Conservation (phyloP, 352 stramenopile genomes). For the Phytophthora kernoviae region DNA sequence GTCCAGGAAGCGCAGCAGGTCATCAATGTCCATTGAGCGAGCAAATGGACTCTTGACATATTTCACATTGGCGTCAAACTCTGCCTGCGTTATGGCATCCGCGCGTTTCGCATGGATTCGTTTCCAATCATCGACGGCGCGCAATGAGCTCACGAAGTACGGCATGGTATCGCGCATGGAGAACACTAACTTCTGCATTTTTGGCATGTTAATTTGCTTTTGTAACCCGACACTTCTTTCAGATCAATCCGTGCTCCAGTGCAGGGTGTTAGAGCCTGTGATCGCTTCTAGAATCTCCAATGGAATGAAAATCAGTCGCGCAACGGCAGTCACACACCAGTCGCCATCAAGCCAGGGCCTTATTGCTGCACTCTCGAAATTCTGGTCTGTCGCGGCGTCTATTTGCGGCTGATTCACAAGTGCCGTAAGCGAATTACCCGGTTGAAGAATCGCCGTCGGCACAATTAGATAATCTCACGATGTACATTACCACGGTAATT, state of each 20-base stretch:
- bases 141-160: conserved; percentile 78
- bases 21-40: conserved; percentile 62
- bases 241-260: neutral
- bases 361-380: conserved; percentile 8
- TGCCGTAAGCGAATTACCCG: conserved; percentile 13
- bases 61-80: conserved; percentile 73
- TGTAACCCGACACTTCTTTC: neutral
- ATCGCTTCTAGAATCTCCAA: neutral
- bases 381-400: conserved; percentile 18
- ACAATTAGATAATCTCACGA: conserved; percentile 18
- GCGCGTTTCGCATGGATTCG: conserved; percentile 59
- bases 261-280: neutral
- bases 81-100: conserved; percentile 56
- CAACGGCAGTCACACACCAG: no score
- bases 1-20: conserved; percentile 71
- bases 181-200: conserved; percentile 60
- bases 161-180: conserved; percentile 78
- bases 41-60: conserved; percentile 79
- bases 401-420: conserved; percentile 27
- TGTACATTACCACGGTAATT: conserved; percentile 14
- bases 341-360: conserved; percentile 9
- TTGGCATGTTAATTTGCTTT: conserved; percentile 9
- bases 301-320: conserved; percentile 1
- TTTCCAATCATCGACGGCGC: conserved; percentile 76
- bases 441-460: conserved; percentile 15